Base-by-base conservation (phyloP, 805 yeast genomes). In the Peterozyma toletana region DNA sequence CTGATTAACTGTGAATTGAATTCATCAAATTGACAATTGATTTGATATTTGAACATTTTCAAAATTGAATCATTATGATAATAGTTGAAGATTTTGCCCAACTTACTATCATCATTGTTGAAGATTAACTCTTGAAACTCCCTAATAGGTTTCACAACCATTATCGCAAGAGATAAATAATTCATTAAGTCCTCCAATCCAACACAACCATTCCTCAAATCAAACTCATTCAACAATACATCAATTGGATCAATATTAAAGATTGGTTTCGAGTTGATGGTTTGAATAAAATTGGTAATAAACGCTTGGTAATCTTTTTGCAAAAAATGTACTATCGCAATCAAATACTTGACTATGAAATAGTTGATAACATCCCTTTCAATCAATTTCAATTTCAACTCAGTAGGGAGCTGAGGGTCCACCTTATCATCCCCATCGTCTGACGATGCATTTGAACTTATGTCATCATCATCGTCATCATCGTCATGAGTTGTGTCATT, bases 281-380 rank as follows among this genome's bases (percentile, higher is more conserved):
- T 38, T 5, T 30, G 37, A 5, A 52, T 50, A 41, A 54, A 54
- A 9, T 52, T 54, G 3, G 50, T 50, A 16, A 54, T 53, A 31
- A 56, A 60, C 1, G 39, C 38, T 4, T 42, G 38, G 37, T 57
- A 62, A 42, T 59, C 52, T 38, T 51, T 51, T 15, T 47, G 43
- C 18, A 52, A 42, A 44, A 59, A 63, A 17, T 45, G 36, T 1
- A 56, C 53, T 36, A 55, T 58, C 5, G 62, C 11, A 14, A 59
- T 35, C 35, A 50, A 47, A 62, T 62, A 60, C 15, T 59, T 51
- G 30, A 63, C 54, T 13, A 51, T 55, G 58, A 58, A 62, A 44
- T 58, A 61, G 4, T 58, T 48, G 2, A 52, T 44, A 7, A 52
- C 44, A 36, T 56, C 62, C 5, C 51, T 52, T 7, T 21, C 34